A percentile compares a stretch with the other conserved stretches of the same genome.
phyloP scores from a whole-genome alignment of 2,329 filamentous ascomycete species.

The Scleromitrula shiraiana region DNA sequence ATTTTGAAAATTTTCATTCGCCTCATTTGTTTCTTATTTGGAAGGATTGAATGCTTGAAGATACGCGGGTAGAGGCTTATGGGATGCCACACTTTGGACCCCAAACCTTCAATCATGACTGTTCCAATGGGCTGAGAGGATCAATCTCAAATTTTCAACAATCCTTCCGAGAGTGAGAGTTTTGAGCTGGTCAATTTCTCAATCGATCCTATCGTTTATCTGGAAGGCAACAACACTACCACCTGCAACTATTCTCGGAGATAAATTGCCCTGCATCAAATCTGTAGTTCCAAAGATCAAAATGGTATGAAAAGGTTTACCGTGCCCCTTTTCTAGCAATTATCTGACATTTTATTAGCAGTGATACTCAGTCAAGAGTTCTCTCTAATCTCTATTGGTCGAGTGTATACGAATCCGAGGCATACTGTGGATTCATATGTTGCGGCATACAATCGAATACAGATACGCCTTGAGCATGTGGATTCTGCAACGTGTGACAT shows the following conservation, averaged over 20 bases:
- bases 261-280: not conserved
- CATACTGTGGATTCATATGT: not conserved
- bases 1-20: too few species aligned
- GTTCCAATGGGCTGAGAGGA: not conserved
- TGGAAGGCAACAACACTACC: not conserved
- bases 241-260: not conserved
- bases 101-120: not conserved
- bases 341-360: too few species aligned
- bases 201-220: not conserved
- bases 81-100: constrained; percentile 4
- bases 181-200: not conserved
- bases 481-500: not conserved
- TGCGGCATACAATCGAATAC: not conserved
- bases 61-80: constrained; percentile 3
- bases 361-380: too few species aligned
- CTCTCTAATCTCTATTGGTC: too few species aligned
- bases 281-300: too few species aligned
- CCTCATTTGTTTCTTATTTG: too few species aligned
- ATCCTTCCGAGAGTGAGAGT: constrained; percentile 1
- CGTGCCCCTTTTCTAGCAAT: too few species aligned
- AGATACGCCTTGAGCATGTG: not conserved
- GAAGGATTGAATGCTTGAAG: too few species aligned
- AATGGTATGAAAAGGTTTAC: too few species aligned
- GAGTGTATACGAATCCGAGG: not conserved
- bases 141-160: not conserved